These are phyloP conservation scores for Colletotrichum limetticola DNA, from an alignment of 2,329 filamentous ascomycete species.

Conservation along the genomic window DNA sequence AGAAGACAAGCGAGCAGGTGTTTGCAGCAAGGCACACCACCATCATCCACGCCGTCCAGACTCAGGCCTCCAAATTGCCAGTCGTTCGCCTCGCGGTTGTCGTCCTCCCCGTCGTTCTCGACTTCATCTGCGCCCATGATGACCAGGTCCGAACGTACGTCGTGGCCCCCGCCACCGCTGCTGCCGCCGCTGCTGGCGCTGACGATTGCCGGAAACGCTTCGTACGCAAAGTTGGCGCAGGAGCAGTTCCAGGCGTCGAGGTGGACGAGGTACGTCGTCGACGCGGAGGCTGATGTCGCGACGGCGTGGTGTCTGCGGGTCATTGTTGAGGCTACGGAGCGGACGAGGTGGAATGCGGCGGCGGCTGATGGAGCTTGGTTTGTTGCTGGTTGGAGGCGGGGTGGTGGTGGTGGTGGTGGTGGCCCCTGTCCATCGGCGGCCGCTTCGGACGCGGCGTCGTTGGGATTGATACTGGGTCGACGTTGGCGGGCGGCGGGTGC, in stretches of 20 bases:
- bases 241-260: slow-evolving; percentile 86
- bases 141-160: neutral
- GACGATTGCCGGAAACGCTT: slow-evolving; percentile 65
- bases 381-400: neutral
- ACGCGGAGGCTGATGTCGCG: slow-evolving; percentile 35
- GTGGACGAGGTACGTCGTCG: slow-evolving; percentile 73
- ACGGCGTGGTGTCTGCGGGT: slow-evolving; percentile 39
- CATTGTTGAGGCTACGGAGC: slow-evolving; percentile 60
- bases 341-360: slow-evolving; percentile 68
- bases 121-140: slow-evolving; percentile 33
- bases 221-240: slow-evolving; percentile 85
- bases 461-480: neutral
- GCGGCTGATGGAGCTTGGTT: neutral
- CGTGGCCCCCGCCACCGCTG: neutral
- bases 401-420: neutral
- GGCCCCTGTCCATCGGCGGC: neutral
- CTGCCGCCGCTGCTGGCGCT: too few species aligned
- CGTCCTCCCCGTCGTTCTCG: slow-evolving; percentile 17
- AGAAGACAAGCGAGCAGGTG: slow-evolving; percentile 88
- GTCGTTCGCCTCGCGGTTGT: neutral
- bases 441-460: neutral
- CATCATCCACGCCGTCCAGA: slow-evolving; percentile 45
- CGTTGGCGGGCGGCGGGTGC: slow-evolving; percentile 1
- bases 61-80: slow-evolving; percentile 64
- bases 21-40: slow-evolving; percentile 76